These are phyloP conservation scores for Olyra latifolia DNA, from an alignment of 176 grass and related monocot genomes.

Conservation along the genomic window DNA sequence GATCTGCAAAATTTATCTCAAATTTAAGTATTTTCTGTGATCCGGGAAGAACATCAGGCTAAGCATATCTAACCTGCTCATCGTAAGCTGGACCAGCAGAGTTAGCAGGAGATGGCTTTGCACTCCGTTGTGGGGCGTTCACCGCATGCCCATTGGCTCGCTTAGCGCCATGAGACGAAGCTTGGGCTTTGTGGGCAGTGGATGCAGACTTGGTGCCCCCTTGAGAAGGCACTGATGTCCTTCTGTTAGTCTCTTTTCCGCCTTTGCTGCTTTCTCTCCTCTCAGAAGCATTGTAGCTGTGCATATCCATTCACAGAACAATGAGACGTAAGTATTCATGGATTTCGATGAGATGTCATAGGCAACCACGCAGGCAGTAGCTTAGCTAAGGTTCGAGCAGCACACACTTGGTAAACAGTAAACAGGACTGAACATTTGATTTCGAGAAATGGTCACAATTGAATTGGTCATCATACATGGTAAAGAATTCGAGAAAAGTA, in stretches of 20 bases:
- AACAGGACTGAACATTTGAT: background rate
- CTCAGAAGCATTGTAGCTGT: constrained; percentile 81
- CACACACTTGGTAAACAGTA: background rate
- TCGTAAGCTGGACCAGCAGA: constrained; percentile 58
- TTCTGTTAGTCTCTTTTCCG: constrained; percentile 89
- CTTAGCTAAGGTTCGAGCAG: background rate
- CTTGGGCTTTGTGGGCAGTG: constrained; percentile 51
- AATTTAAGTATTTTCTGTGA: background rate
- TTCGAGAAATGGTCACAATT: background rate
- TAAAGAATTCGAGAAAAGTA: background rate
- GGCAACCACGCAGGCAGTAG: background rate
- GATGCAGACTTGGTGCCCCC: constrained; percentile 44
- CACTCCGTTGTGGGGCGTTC: constrained; percentile 43
- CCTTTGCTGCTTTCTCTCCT: constrained; percentile 89
- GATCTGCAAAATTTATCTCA: constrained; percentile 55
- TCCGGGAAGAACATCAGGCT: background rate
- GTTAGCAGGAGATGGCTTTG: constrained; percentile 46
- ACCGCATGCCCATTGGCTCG: constrained; percentile 43
- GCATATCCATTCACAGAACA: background rate
- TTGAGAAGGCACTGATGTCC: constrained; percentile 58
- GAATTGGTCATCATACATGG: background rate
- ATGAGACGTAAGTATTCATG: background rate
- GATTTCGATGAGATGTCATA: background rate
- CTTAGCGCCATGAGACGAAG: constrained; percentile 43
- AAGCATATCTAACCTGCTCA: constrained; percentile 52